Percentiles rank a stretch among this genome's conserved stretches.
Evolutionary conservation across 768 basidiomycete genomes (phyloP).

Genomic region (Leccinum broughii): DNA sequence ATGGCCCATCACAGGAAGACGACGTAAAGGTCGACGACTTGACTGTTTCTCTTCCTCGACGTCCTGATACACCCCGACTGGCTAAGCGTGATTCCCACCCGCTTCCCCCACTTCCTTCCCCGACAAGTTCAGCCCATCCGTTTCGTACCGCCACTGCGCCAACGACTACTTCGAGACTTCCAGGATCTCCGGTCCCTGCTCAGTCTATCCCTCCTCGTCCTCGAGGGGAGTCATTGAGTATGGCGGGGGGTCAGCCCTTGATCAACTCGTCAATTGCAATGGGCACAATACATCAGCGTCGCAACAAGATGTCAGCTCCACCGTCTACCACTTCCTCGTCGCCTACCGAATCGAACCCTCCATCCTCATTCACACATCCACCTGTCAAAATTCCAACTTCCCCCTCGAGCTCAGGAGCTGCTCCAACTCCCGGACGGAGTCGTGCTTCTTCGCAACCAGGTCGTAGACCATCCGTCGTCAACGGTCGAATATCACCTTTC

Average conservation of each 20-base stretch:
- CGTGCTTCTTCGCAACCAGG: constrained; percentile 81
- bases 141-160: constrained; percentile 28
- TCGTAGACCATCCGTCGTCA: constrained; percentile 59
- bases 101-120: constrained; percentile 64
- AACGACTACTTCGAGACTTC: constrained; percentile 32
- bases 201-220: constrained; percentile 49
- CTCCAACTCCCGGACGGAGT: constrained; percentile 45
- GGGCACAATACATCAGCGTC: constrained; percentile 69
- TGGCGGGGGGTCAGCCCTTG: constrained; percentile 36
- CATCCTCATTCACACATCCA: constrained; percentile 36
- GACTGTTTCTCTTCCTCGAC: constrained; percentile 30
- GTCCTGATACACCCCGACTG: constrained; percentile 44
- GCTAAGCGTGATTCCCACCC: constrained; percentile 59
- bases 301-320: constrained; percentile 65
- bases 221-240: constrained; percentile 53
- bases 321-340: constrained; percentile 38
- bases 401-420: constrained; percentile 40
- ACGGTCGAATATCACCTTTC: constrained; percentile 51
- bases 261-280: constrained; percentile 61
- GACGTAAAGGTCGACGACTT: constrained; percentile 34
- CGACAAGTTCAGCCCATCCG: constrained; percentile 34
- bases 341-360: constrained; percentile 40
- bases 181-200: constrained; percentile 50
- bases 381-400: constrained; percentile 36
- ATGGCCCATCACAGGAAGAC: constrained; percentile 34